Base-by-base conservation (phyloP, 2,329 filamentous ascomycete genomes). In the Karstenula rhodostoma region DNA sequence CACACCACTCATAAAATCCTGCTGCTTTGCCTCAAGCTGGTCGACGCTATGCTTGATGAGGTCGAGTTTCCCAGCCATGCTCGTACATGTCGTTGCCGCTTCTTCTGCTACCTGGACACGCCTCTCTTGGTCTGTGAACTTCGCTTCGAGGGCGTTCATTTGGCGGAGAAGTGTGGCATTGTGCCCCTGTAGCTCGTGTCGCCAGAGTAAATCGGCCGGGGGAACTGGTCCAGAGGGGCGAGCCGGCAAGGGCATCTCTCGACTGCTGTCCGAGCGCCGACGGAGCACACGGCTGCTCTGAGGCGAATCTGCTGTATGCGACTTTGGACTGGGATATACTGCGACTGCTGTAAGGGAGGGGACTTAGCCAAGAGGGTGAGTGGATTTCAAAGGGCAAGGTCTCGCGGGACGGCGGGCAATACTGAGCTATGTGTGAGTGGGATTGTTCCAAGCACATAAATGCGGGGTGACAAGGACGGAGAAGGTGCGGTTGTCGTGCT, bases 81-180 rank as follows among this genome's bases (percentile, higher is more conserved):
- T 29, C 10, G 25, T 43, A 22, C 37, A 51, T 8, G 46, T 35
- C 17, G 27, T 43, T 8, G 56, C 35, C 4, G 56, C 51, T 33
- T 51, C 37, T 25, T 61, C 37, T n/a, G 56, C 46, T 17, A 27
- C 47, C 6, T 27, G 37, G 13, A 59, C 43, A 12, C 37, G 44
- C 6, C 10, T 37, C 3, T 57, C 54, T 23, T 55, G 57, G 29
- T 52, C 44, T 46, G 33, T 33, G 40, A 52, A 19, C 52, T 57
- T 56, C 13, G 37, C 51, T 32, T 77, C 75, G 17, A 78, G 66
- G 13, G 60, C 60, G 51, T 71, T 64, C 65, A 77, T 64, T 22
- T 73, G 70, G 8, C 65, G 56, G 8, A 76, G 65, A 12, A 78
- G 64, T 46, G 68, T 57, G 22, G 54, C 63, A 57, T 78, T 68